phyloP scores from a whole-genome alignment of 805 yeast species.

The Saccharomycopsis sp. region DNA sequence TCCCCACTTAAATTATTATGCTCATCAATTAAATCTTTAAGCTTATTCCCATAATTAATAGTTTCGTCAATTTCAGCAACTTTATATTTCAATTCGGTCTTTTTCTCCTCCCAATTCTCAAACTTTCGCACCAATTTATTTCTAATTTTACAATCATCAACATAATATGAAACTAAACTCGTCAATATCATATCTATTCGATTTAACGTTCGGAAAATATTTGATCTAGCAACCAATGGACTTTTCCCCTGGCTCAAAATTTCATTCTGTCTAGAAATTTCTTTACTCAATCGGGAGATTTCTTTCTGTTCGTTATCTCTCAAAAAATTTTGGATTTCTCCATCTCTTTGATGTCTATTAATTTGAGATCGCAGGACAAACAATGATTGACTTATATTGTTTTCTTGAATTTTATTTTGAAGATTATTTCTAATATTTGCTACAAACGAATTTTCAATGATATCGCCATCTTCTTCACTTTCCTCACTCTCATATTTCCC shows the following conservation, averaged over 20 bases:
- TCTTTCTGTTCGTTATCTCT: not conserved
- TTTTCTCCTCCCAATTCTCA: conserved; percentile 15
- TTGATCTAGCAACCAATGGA: not conserved
- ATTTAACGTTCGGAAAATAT: not conserved
- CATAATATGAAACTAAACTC: not conserved
- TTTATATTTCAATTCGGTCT: conserved; percentile 1
- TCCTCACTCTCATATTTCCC: not conserved
- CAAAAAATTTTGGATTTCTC: not conserved
- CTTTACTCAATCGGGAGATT: not conserved
- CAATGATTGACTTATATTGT: not conserved
- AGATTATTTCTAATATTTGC: not conserved
- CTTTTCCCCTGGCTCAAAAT: not conserved
- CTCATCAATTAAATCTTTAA: conserved; percentile 8
- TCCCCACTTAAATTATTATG: conserved; percentile 7
- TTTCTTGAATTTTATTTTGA: not conserved
- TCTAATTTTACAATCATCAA: not conserved
- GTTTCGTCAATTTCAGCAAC: conserved; percentile 10
- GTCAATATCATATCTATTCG: not conserved
- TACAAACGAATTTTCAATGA: not conserved
- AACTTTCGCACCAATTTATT: conserved; percentile 8
- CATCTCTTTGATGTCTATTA: not conserved
- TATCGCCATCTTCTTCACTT: not conserved
- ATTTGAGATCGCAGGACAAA: not conserved
- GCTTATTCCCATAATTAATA: conserved; percentile 6
- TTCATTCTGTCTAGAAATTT: not conserved